Evolutionary conservation across 345 rosid genomes (phyloP).

Genomic region (Eutrema japonicum): DNA sequence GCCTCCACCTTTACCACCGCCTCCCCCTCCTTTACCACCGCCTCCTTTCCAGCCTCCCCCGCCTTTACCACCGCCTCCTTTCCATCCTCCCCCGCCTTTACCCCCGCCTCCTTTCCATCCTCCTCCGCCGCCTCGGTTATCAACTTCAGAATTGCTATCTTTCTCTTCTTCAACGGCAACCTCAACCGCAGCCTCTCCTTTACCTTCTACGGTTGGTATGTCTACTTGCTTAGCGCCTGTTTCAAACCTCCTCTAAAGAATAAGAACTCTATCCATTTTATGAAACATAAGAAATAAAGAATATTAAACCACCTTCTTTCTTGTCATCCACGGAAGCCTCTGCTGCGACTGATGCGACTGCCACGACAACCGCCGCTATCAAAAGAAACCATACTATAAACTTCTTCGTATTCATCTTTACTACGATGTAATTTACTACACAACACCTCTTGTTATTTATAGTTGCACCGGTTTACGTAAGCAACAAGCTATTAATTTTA

Average conservation of each 20-base stretch:
- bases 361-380: constrained; percentile 32
- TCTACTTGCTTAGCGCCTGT: constrained; percentile 27
- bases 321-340: constrained; percentile 35
- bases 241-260: constrained; percentile 1
- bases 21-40: not conserved
- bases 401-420: constrained; percentile 30
- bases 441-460: constrained; percentile 21
- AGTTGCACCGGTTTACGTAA: constrained; percentile 22
- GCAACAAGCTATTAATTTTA: constrained; percentile 1
- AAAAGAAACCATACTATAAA: constrained; percentile 40
- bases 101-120: not conserved
- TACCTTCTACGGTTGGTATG: constrained; percentile 7
- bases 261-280: not conserved
- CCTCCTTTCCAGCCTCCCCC: not conserved
- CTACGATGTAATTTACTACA: constrained; percentile 4
- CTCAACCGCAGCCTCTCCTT: constrained; percentile 9
- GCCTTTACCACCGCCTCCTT: constrained; percentile 13
- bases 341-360: constrained; percentile 25
- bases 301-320: constrained; percentile 29
- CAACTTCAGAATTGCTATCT: constrained; percentile 12
- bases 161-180: not conserved
- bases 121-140: constrained; percentile 21
- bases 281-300: not conserved
- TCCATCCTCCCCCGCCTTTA: no score
- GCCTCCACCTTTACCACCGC: not conserved